phyloP scores from a whole-genome alignment of 2,329 filamentous ascomycete species.

The Grosmannia clavigera region DNA sequence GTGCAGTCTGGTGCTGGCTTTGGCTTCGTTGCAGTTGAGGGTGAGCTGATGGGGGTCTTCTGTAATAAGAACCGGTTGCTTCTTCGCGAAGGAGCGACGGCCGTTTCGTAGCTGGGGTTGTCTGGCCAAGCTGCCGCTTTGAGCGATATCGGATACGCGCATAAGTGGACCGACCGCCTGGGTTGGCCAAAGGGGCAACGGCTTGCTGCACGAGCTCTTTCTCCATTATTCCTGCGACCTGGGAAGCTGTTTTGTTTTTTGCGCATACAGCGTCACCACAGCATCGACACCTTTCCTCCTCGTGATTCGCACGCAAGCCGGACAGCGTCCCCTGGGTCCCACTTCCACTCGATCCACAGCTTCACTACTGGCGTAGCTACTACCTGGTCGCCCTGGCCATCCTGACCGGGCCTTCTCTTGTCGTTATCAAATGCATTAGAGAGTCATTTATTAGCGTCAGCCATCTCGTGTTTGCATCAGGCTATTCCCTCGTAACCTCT shows the following conservation, averaged over 20 bases:
- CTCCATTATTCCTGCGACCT: background rate
- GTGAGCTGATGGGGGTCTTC: background rate
- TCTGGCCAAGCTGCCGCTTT: background rate
- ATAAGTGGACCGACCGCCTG: background rate
- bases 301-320: background rate
- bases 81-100: background rate
- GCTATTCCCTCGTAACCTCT: background rate
- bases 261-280: background rate
- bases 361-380: background rate
- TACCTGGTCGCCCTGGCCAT: background rate
- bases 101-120: background rate
- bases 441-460: background rate
- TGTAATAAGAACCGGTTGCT: background rate
- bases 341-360: background rate
- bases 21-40: background rate
- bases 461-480: background rate
- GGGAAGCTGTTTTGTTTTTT: constrained; percentile 2
- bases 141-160: background rate
- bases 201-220: background rate
- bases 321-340: background rate
- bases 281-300: background rate
- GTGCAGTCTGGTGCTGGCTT: background rate
- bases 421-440: background rate
- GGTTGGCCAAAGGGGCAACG: background rate
- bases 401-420: background rate